Percentiles rank a stretch among this genome's conserved stretches.
phyloP scores from a whole-genome alignment of 169 alveolate genomes.

The Plasmodium knowlesi region DNA sequence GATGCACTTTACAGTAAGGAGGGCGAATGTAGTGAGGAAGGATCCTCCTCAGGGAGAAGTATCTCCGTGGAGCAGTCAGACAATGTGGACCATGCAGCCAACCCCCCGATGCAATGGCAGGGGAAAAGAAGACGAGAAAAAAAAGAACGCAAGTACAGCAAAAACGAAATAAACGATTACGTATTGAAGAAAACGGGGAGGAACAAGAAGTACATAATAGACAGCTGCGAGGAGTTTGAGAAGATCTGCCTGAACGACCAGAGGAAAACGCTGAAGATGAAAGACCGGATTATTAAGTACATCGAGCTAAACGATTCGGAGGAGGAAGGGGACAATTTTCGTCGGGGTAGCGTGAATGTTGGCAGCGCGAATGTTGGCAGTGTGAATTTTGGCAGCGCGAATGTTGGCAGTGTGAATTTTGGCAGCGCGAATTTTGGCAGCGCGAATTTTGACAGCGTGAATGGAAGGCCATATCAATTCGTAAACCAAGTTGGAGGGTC shows the following conservation, averaged over 20 bases:
- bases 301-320: constrained; percentile 30
- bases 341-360: background rate
- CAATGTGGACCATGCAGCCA: background rate
- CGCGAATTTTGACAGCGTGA: background rate
- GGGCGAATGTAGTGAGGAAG: background rate
- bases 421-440: no score
- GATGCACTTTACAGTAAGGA: background rate
- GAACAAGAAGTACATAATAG: constrained; percentile 43
- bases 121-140: background rate
- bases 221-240: constrained; percentile 39
- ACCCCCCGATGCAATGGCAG: background rate
- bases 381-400: no score
- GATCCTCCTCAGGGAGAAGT: background rate
- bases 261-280: constrained; percentile 25
- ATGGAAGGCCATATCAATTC: background rate
- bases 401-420: no score
- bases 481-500: background rate
- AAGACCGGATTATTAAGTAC: constrained; percentile 37
- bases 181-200: constrained; percentile 2
- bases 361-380: no score
- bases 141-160: background rate
- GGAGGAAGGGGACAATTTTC: background rate
- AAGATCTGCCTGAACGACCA: constrained; percentile 10
- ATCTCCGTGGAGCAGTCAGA: background rate
- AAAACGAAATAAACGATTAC: constrained; percentile 14